Evolutionary conservation across 176 grass and related monocot genomes (phyloP), one percentile per base, ranked within the genome.

Genomic region (Canna indica): DNA sequence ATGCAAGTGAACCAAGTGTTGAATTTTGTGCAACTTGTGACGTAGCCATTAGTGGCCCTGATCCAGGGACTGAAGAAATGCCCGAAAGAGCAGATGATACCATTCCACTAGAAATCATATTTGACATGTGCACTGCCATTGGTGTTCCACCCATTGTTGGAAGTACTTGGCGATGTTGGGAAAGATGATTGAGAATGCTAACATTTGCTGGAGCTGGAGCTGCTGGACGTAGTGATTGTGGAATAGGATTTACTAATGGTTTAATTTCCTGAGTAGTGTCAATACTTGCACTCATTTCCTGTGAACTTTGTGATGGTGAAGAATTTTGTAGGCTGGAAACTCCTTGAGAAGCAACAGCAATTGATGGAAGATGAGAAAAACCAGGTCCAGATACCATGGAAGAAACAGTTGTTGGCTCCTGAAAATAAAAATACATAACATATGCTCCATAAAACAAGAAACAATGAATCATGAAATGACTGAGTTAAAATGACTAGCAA

Each of bases 101-200:
- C 89, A 88, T 81, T 58, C 89, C 89, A 62, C 84, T 87, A 38
- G 95, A 81, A 73, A 99, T 88, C 82, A 99, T 90, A 69, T 86
- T 99, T 29, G 88, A 85, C 92, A 96, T 96, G 74, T 96, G 92
- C 71, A 96, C 77, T 77, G 90, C 85, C 70, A 96, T 88, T 24
- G 87, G 83, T 54, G 87, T 87, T 59, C 81, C 83, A 14, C 82
- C 87, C 65, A 95, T 95, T 44, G 86, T 83, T 61, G 88, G 77
- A 64, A 85, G 48, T 75, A 86, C 67, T 72, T 56, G 76, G 20
- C 85, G 84, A 79, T 76, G 83, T 71, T 85, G 89, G 68, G 89
- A 97, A 4, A 99, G 5, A 76, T 48, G 90, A 87, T 94, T 99
- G 11, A 94, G 76, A 47, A 99, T 90, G 82, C 62, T 90, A 32